phyloP scores from a whole-genome alignment of 2,329 filamentous ascomycete genomes.

The Helotiales sp. region DNA sequence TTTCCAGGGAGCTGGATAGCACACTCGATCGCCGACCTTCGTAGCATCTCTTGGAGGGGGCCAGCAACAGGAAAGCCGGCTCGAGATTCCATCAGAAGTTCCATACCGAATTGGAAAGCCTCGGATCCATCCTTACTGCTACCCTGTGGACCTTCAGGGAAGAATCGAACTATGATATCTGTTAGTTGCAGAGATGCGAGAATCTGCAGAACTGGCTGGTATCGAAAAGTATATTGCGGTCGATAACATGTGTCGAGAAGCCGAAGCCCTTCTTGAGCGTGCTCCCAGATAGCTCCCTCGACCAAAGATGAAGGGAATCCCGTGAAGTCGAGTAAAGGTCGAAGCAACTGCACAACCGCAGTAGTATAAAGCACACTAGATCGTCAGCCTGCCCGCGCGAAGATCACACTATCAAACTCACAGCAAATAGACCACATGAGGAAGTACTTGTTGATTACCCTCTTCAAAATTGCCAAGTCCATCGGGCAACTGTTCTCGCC shows the following conservation, averaged over 20 bases:
- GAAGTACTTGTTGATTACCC: constrained; percentile 34
- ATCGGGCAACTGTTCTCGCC: constrained; percentile 39
- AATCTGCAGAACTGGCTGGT: constrained; percentile 44
- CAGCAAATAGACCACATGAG: constrained; percentile 44
- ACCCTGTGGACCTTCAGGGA: constrained; percentile 34
- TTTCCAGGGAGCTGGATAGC: constrained; percentile 34
- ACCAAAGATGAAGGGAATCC: constrained; percentile 35
- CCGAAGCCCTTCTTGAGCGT: constrained; percentile 42
- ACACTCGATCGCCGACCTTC: constrained; percentile 35
- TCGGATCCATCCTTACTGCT: constrained; percentile 35
- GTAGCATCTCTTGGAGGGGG: constrained; percentile 42
- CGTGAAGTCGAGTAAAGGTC: constrained; percentile 40
- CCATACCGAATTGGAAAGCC: constrained; percentile 40
- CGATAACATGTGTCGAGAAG: constrained; percentile 42
- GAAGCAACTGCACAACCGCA: constrained; percentile 41
- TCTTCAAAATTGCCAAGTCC: constrained; percentile 34
- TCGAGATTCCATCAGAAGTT: constrained; percentile 39
- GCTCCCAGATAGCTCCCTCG: constrained; percentile 38
- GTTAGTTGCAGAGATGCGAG: constrained; percentile 42
- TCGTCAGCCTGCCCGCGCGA: constrained; percentile 24
- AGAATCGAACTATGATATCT: constrained; percentile 42
- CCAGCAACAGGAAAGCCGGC: constrained; percentile 41
- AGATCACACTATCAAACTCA: constrained; percentile 29
- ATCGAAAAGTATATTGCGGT: constrained; percentile 39
- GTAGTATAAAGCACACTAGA: constrained; percentile 42